These are phyloP conservation scores for Neurospora hispaniola DNA, from an alignment of 495 filamentous ascomycete genomes.

Conservation along the genomic window DNA sequence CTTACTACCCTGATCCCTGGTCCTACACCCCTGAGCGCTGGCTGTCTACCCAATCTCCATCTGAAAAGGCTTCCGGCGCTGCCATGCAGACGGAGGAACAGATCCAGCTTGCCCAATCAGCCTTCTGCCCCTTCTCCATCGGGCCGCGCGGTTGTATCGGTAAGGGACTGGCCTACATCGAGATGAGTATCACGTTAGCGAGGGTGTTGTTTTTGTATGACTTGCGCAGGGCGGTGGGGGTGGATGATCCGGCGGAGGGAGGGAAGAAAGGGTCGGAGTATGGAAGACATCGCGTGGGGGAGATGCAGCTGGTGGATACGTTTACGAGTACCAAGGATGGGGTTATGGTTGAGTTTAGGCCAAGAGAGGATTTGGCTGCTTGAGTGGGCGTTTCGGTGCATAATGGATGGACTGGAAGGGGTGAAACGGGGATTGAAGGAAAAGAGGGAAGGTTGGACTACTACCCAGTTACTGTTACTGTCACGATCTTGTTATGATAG, in stretches of 20 bases:
- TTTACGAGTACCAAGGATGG: slow-evolving; percentile 49
- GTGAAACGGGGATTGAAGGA: background rate
- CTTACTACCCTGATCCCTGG: slow-evolving; percentile 44
- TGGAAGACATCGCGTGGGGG: slow-evolving; percentile 34
- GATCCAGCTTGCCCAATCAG: slow-evolving; percentile 34
- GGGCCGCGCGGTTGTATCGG: slow-evolving; percentile 50
- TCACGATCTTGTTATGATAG: background rate
- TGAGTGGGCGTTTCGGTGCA: background rate
- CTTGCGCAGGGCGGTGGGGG: slow-evolving; percentile 29
- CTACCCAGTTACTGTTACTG: background rate
- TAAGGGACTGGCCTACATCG: slow-evolving; percentile 45
- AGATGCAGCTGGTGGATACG: slow-evolving; percentile 47
- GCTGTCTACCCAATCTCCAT: slow-evolving; percentile 22
- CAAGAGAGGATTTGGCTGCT: slow-evolving; percentile 8
- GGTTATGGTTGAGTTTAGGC: slow-evolving; percentile 46
- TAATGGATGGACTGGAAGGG: background rate
- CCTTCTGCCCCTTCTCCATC: slow-evolving; percentile 48
- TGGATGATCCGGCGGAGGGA: slow-evolving; percentile 33
- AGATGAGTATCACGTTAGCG: slow-evolving; percentile 40
- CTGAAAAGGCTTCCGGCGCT: slow-evolving; percentile 1
- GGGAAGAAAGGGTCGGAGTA: slow-evolving; percentile 26
- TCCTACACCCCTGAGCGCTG: slow-evolving; percentile 45
- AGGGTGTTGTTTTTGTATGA: slow-evolving; percentile 40
- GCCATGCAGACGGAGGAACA: slow-evolving; percentile 1
- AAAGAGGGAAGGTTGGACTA: background rate